Evolutionary conservation across 2,329 filamentous ascomycete genomes (phyloP), one percentile per base, ranked within the genome.

Genomic region (Botrytis sinoallii): DNA sequence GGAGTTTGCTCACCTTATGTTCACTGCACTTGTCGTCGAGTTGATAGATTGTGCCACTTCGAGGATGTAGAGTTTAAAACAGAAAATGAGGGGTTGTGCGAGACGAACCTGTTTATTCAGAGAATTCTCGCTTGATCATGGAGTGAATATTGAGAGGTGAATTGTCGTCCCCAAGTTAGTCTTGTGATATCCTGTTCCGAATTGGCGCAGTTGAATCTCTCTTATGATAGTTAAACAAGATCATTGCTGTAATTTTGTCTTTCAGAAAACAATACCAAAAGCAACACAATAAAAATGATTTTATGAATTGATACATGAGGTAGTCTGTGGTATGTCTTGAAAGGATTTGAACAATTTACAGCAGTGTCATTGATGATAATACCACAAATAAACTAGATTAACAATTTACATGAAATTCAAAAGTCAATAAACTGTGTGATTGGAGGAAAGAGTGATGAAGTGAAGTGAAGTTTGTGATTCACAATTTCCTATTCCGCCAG

Each of bases 281-380:
- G 16, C 16, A n/a, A 22, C 46, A 67, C 18, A 10, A 29, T 29
- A 12, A 7, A 1, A 42, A 29, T 22, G 32, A n/a, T 40, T 40
- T 5, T 40, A 16, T 29, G 25, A 8, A 35, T 48, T 35, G 10
- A 67, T 25, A 22, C 8, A 18, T 3, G 25, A n/a, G 1, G 20
- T 52, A 9, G 25, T 10, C 14, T 18, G 1, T 38, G 5, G 9
- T 18, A 40, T 22, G 4, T 55, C 9, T 40, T 42, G 9, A 40
- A 12, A 5, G 1, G 14, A 4, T 22, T 22, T 14, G 18, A 42
- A 42, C 4, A 4, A 12, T 42, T 42, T 5, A 5, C 9, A 55
- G n/a, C 8, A 29, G 0, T 5, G 0, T 29, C 3, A 3, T 22
- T 20, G 18, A 61, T 7, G 2, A 20, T 5, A 16, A 4, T 5